Base-by-base conservation (phyloP, 768 basidiomycete species). In the Kwoniella sp. region DNA sequence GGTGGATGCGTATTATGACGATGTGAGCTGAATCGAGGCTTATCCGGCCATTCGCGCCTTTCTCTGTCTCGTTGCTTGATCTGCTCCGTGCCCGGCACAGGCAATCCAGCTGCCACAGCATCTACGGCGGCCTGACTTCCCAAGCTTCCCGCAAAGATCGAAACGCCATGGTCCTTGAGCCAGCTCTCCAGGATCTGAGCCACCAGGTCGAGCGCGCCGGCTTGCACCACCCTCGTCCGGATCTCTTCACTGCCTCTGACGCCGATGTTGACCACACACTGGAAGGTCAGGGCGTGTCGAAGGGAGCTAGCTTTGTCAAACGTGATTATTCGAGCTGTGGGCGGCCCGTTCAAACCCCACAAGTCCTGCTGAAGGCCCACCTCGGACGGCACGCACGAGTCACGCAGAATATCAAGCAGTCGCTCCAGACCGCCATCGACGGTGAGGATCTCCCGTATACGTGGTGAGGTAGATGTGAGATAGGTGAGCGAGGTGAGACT, bases 371-470 rank as follows among this genome's bases (percentile, higher is more conserved):
- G 52, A 5, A 58, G 33, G 20, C 46, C 46, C 2, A 44, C 22
- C 19, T 63, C 58, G 23, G 65, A 55, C 7, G 73, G 73, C 14
- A 73, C 45, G 20, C 64, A 53, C 27, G 71, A 71, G 25, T 91
- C 88, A 65, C 87, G 87, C 9, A 93, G 79, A 57, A 99, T 89
- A 51, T 87, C 83, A 12, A 98, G 87, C 26, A 99, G 84, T 12
- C 93, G 85, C 70, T 99, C 95, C 15, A 99, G 83, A 1, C 95
- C 95, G 40, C 95, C 95, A 68, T 98, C 93, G 81, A 87, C 85
- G 25, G 91, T 93, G 82, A 99, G 88, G 63, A 95, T 96, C 76
- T 99, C 95, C 53, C 93, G 85, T 76, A 99, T 98, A 48, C 91
- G 84, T 1, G 95, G 92, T 0, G 92, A 95, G 5, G 95, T 96